Evolutionary conservation across 257 asterid genomes (phyloP).

Genomic region (Solanum tarapatanum): DNA sequence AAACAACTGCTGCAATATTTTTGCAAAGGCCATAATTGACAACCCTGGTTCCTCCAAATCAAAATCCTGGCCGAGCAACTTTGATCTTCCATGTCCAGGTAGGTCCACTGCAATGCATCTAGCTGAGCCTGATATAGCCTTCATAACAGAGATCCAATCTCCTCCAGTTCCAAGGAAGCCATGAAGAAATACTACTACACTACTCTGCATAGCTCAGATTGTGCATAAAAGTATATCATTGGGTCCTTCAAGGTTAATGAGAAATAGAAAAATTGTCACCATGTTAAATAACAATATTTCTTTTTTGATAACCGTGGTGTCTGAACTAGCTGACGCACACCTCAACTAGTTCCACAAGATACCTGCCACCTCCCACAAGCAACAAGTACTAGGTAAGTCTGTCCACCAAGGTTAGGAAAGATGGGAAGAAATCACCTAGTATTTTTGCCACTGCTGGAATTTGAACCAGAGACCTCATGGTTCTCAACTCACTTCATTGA

Average conservation of each 20-base stretch:
- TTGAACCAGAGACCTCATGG: not conserved
- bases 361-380: not conserved
- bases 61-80: constrained; percentile 22
- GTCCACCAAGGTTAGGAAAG: not conserved
- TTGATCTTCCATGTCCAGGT: constrained; percentile 91
- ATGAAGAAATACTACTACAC: constrained; percentile 62
- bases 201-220: constrained; percentile 34
- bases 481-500: not conserved
- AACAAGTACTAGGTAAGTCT: not conserved
- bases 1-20: constrained; percentile 45
- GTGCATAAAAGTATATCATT: not conserved
- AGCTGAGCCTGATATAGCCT: constrained; percentile 56
- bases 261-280: not conserved
- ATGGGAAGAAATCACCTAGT: not conserved
- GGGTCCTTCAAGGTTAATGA: not conserved
- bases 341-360: not conserved
- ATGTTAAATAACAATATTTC: not conserved
- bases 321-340: not conserved
- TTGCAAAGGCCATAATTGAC: constrained; percentile 49
- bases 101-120: constrained; percentile 84
- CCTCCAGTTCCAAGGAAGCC: constrained; percentile 79
- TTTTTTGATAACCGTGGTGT: not conserved
- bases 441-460: not conserved
- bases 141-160: constrained; percentile 88
- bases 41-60: constrained; percentile 27